Evolutionary conservation across 2,329 filamentous ascomycete species (phyloP), one percentile per base, ranked within the genome.

Genomic region (Aspergillus persii): DNA sequence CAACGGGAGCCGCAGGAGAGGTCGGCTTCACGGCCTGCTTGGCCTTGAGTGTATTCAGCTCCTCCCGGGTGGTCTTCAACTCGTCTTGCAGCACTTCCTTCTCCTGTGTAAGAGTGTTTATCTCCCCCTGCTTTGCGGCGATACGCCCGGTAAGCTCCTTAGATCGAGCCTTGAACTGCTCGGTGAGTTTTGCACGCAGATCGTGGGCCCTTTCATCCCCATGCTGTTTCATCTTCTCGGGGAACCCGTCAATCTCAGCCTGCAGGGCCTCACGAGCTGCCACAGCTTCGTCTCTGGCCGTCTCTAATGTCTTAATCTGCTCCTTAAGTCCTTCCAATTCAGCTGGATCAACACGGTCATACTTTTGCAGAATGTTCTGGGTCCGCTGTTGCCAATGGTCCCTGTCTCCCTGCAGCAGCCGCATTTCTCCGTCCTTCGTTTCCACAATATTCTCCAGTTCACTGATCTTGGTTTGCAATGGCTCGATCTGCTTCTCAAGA

Each of bases 371-470:
- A 62, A 99, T 97, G 67, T 96, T 91, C 72, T 98, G 92, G 1
- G 92, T 96, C 27, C 95, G 89, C 80, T 97, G 94, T 76, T 96
- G 92, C 91, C 94, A 97, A 59, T 91, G 86, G 72, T 98, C 94
- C 15, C 95, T 89, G 71, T 98, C 94, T 68, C 95, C 90, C 65
- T 96, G 90, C 8, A 98, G 83, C 63, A 97, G 84, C 69, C 90
- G 91, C 71, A 97, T 86, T 72, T 98, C 94, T 11, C 92, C 92
- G 65, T 96, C 89, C 68, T 93, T 89, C 65, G 89, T 90, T 61
- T 89, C 86, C 63, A 91, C 83, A 62, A 94, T 86, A 60, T 89
- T 92, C 72, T 96, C 91, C 12, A 98, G 81, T 69, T 96, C 92
- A 9, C 87, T 84, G 47, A 97, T 88, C 62, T 87, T 89, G 55